These are phyloP conservation scores for Cryphonectria parasitica DNA, from an alignment of 2,329 filamentous ascomycete species.

Conservation along the genomic window DNA sequence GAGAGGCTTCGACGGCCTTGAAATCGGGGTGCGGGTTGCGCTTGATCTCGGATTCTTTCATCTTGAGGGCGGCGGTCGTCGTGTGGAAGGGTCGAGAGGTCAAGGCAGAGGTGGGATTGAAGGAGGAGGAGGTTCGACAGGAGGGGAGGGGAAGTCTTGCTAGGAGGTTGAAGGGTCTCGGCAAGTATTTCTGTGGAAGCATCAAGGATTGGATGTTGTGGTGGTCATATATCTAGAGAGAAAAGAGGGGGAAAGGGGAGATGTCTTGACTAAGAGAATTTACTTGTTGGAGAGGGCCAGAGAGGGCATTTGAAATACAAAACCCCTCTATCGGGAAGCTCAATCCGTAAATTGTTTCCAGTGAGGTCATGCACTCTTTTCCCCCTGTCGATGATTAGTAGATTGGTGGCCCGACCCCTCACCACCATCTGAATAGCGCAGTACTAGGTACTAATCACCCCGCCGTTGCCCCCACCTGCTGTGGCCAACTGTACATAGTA, in stretches of 20 bases:
- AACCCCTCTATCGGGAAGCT: neutral
- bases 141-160: neutral
- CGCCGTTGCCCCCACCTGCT: neutral
- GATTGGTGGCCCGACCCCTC: neutral
- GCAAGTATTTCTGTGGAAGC: neutral
- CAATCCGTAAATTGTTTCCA: neutral
- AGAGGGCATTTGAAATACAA: neutral
- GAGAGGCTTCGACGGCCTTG: constrained; percentile 69
- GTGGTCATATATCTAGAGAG: neutral
- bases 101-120: neutral
- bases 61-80: constrained; percentile 37
- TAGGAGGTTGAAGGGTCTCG: neutral
- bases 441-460: neutral
- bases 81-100: neutral
- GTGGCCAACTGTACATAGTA: neutral
- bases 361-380: constrained; percentile 3
- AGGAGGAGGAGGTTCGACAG: neutral
- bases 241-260: neutral
- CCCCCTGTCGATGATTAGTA: neutral
- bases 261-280: neutral
- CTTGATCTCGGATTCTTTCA: constrained; percentile 46
- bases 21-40: constrained; percentile 77
- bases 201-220: neutral
- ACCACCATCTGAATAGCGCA: neutral
- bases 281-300: neutral